phyloP scores from a whole-genome alignment of 1,139 yeast species.

The Zygotorulaspora mrakii region DNA sequence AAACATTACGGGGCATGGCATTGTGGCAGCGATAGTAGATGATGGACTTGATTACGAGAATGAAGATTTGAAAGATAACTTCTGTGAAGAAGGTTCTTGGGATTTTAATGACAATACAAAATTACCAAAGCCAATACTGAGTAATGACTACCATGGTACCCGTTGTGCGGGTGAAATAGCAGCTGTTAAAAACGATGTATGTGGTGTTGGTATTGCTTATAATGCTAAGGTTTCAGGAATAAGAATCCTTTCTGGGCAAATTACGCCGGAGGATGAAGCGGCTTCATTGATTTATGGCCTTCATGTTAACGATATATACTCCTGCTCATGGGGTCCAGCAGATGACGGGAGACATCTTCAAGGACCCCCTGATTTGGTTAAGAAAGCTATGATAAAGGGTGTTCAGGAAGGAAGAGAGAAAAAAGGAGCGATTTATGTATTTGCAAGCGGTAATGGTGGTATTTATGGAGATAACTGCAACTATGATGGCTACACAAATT shows the following conservation, averaged over 20 bases:
- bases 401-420: constrained; percentile 77
- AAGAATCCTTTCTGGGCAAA: constrained; percentile 75
- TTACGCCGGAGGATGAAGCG: constrained; percentile 88
- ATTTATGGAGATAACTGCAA: constrained; percentile 82
- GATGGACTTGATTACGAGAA: constrained; percentile 88
- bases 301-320: constrained; percentile 83
- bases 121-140: constrained; percentile 73
- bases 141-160: constrained; percentile 94
- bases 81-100: constrained; percentile 77
- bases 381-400: constrained; percentile 79
- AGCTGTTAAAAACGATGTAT: constrained; percentile 76
- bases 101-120: constrained; percentile 79
- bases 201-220: constrained; percentile 95
- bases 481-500: constrained; percentile 95
- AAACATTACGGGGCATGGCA: constrained; percentile 76
- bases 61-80: constrained; percentile 67
- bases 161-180: constrained; percentile 98
- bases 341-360: constrained; percentile 88
- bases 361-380: constrained; percentile 75
- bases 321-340: constrained; percentile 99
- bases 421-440: constrained; percentile 86
- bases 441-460: constrained; percentile 97
- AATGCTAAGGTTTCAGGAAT: constrained; percentile 85
- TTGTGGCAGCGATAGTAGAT: constrained; percentile 84
- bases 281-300: constrained; percentile 75